These are phyloP conservation scores for Coemansia sp. DNA, from an alignment of 371 early-diverging fungal genomes.

Conservation along the genomic window DNA sequence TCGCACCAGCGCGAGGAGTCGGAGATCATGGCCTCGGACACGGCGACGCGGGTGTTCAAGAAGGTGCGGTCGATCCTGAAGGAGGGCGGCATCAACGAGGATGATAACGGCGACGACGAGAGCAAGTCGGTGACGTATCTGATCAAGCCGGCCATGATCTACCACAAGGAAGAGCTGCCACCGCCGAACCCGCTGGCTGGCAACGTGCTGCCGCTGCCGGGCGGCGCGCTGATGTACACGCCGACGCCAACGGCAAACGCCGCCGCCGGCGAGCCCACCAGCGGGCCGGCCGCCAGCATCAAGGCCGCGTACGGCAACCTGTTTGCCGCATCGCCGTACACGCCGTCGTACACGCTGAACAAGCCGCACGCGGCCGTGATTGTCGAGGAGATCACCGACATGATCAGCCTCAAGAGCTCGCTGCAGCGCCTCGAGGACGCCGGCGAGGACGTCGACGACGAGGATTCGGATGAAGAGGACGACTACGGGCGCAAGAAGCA, in stretches of 20 bases:
- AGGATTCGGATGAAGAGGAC: constrained; percentile 32
- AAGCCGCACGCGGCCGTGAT: constrained; percentile 46
- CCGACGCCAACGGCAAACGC: constrained; percentile 29
- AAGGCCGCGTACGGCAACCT: constrained; percentile 45
- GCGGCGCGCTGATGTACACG: constrained; percentile 45
- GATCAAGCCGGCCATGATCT: constrained; percentile 46
- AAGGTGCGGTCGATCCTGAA: constrained; percentile 46
- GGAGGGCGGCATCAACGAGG: constrained; percentile 43
- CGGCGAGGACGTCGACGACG: constrained; percentile 35
- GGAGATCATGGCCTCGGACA: constrained; percentile 44
- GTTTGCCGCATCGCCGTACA: constrained; percentile 43
- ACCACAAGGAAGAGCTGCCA: constrained; percentile 48
- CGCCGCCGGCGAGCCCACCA: constrained; percentile 21
- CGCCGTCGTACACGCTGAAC: constrained; percentile 46
- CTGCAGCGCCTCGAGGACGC: constrained; percentile 36
- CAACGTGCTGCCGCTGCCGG: constrained; percentile 41
- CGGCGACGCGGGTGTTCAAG: constrained; percentile 40
- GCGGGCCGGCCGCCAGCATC: constrained; percentile 37
- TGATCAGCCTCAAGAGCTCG: constrained; percentile 41
- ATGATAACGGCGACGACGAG: constrained; percentile 33
- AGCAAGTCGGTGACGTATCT: constrained; percentile 37
- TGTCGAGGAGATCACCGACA: constrained; percentile 42
- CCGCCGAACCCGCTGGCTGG: constrained; percentile 46
- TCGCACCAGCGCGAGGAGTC: constrained; percentile 48
- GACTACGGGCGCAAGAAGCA: constrained; percentile 32